Percentiles rank a stretch among this genome's conserved stretches.
Conservation (phyloP, 805 yeast species). For the Kuraishia molischiana region DNA sequence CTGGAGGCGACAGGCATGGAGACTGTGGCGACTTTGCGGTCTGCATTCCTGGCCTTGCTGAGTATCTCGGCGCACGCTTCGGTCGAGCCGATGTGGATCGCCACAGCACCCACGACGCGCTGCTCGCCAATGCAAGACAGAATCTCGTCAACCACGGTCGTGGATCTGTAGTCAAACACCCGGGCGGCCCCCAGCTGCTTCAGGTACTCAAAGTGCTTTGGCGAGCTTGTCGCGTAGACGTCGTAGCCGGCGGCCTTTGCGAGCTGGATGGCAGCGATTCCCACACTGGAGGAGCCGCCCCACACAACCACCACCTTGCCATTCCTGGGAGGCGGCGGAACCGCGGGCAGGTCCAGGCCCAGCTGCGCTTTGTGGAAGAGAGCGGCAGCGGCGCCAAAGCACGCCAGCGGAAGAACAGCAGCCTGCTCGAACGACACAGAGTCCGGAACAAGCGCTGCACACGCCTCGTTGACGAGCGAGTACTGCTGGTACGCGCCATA, state of each 20-base stretch:
- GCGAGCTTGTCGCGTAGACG: slow-evolving; percentile 7
- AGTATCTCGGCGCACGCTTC: neutral
- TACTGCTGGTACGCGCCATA: slow-evolving; percentile 5
- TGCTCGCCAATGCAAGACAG: slow-evolving; percentile 3
- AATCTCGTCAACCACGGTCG: slow-evolving; percentile 3
- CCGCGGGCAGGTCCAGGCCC: slow-evolving; percentile 1
- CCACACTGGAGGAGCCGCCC: slow-evolving; percentile 8
- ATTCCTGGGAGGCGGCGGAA: neutral
- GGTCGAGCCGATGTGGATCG: slow-evolving; percentile 10
- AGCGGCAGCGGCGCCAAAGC: slow-evolving; percentile 4
- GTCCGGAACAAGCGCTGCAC: slow-evolving; percentile 4
- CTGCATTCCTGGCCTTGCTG: neutral
- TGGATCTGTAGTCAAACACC: slow-evolving; percentile 6
- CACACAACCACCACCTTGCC: slow-evolving; percentile 5
- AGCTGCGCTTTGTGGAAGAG: slow-evolving; percentile 1
- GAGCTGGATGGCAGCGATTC: slow-evolving; percentile 6
- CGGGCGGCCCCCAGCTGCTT: slow-evolving; percentile 6
- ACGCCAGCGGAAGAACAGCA: slow-evolving; percentile 4
- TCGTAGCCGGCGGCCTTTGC: slow-evolving; percentile 7
- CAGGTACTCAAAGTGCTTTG: slow-evolving; percentile 4
- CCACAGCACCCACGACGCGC: slow-evolving; percentile 15
- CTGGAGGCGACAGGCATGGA: neutral
- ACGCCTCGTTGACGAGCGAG: neutral
- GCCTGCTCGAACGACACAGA: slow-evolving; percentile 3
- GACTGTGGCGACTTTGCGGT: neutral